phyloP scores from a whole-genome alignment of 768 basidiomycete species.

The Boletus huronensis region DNA sequence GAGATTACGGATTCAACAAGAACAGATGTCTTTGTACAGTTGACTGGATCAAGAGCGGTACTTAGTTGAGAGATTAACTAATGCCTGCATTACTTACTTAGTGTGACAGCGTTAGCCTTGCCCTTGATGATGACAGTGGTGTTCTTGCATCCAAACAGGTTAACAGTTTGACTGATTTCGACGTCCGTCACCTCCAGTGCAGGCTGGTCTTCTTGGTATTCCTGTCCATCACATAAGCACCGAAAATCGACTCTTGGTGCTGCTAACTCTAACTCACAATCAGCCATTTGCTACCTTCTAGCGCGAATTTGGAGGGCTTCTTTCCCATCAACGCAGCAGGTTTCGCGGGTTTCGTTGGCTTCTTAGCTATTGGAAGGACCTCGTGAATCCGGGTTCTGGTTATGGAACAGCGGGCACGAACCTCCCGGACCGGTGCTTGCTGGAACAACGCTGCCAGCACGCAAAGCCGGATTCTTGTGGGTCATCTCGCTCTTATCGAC shows the following conservation, averaged over 20 bases:
- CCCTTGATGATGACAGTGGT: conserved; percentile 80
- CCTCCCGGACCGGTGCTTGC: conserved; percentile 33
- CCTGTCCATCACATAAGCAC: conserved; percentile 44
- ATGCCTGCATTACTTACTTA: conserved; percentile 48
- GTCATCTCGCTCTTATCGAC: conserved; percentile 98
- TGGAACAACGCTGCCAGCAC: conserved; percentile 53
- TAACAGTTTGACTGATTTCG: conserved; percentile 79
- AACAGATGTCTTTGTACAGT: conserved; percentile 83
- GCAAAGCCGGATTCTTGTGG: conserved; percentile 92
- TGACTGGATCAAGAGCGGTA: conserved; percentile 47
- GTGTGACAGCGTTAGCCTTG: conserved; percentile 90
- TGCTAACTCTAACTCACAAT: conserved; percentile 58
- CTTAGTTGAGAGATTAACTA: conserved; percentile 1
- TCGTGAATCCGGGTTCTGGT: neutral
- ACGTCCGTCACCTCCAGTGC: conserved; percentile 69
- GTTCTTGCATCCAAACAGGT: conserved; percentile 88
- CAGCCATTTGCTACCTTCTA: conserved; percentile 93
- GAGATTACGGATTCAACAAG: conserved; percentile 94
- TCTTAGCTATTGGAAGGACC: conserved; percentile 42
- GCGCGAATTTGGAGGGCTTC: conserved; percentile 83
- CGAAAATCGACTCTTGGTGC: neutral
- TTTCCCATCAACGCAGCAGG: conserved; percentile 81
- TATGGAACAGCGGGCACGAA: conserved; percentile 27
- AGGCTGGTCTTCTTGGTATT: conserved; percentile 84
- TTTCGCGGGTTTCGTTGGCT: conserved; percentile 79